Base-by-base conservation (phyloP, 345 rosid species). In the Raphanus raphanistrum region DNA sequence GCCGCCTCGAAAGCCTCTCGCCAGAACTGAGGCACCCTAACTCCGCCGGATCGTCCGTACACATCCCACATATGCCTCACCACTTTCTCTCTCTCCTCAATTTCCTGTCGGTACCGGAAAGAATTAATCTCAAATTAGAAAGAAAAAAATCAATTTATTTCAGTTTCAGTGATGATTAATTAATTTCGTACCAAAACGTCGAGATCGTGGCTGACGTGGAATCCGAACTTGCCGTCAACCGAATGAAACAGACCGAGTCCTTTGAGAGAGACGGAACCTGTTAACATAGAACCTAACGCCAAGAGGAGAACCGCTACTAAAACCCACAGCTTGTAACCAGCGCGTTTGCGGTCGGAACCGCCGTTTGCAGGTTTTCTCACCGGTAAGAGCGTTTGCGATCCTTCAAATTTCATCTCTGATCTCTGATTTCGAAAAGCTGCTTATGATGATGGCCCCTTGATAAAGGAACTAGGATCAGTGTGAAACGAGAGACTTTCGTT, bases 21-120 rank as follows among this genome's bases (percentile, higher is more conserved):
- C 97, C 97, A 91, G 71, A 93, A 91, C 45, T 85, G 78, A 28
- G 95, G 88, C 76, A 93, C 67, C 27, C 79, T 86, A 33, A 65
- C 82, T 3, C 79, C 85, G 0, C 82, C 77, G 75, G 92, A 82
- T 0, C 91, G 93, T 15, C 86, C 85, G 77, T 93, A 93, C 63
- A 88, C 83, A 62, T 90, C 89, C 97, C 98, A 91, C 97, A 90
- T 87, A 41, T 75, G 87, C 85, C 79, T 84, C 84, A 90, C 98
- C 69, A 82, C 75, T 69, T 87, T 87, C 94, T 87, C 90, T n/a
- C 90, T 86, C 72, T 93, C 91, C 75, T 90, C 97, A 68, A 93
- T 82, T 79, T 88, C 94, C 97, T 91, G 27, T 50, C 41, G 59
- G 55, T 9, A 10, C n/a, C 63, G 16, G n/a, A 59, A 59, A 27